phyloP scores from a whole-genome alignment of 1,284 basidiomycete genomes.

The Malassezia brasiliensis region DNA sequence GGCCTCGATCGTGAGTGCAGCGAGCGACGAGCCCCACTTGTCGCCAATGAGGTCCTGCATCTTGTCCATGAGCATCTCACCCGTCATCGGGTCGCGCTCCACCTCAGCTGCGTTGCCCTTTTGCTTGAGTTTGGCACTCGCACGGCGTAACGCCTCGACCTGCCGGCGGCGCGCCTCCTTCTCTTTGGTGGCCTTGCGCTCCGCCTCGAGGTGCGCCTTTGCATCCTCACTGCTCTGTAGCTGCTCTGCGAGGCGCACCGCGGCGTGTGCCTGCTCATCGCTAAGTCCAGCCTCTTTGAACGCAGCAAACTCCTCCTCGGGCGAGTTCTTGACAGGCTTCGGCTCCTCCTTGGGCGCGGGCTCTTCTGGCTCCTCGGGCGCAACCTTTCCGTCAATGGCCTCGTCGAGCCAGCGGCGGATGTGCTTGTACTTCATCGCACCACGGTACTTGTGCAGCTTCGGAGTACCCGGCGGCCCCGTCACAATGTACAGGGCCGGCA shows the following conservation, averaged over 20 bases:
- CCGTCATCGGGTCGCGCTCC: slow-evolving; percentile 17
- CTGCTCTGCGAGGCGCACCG: not conserved
- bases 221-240: not conserved
- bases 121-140: slow-evolving; percentile 18
- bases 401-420: slow-evolving; percentile 38
- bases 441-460: slow-evolving; percentile 22
- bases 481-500: slow-evolving; percentile 35
- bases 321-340: not conserved
- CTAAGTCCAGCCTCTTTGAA: not conserved
- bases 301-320: not conserved
- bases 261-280: slow-evolving; percentile 2
- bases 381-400: slow-evolving; percentile 9
- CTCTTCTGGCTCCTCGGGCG: slow-evolving; percentile 21
- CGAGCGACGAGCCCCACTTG: slow-evolving; percentile 6
- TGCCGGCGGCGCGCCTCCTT: not conserved
- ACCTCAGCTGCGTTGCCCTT: slow-evolving; percentile 13
- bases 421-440: slow-evolving; percentile 34
- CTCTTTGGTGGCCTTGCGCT: slow-evolving; percentile 12
- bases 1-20: slow-evolving; percentile 25
- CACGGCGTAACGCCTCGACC: slow-evolving; percentile 1
- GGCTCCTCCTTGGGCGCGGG: slow-evolving; percentile 7
- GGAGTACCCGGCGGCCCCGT: slow-evolving; percentile 14
- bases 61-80: slow-evolving; percentile 20
- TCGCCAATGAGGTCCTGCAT: slow-evolving; percentile 11
- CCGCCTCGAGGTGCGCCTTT: slow-evolving; percentile 9